Evolutionary conservation across 306 rosid genomes (phyloP).

Genomic region (Sicyos edulis): DNA sequence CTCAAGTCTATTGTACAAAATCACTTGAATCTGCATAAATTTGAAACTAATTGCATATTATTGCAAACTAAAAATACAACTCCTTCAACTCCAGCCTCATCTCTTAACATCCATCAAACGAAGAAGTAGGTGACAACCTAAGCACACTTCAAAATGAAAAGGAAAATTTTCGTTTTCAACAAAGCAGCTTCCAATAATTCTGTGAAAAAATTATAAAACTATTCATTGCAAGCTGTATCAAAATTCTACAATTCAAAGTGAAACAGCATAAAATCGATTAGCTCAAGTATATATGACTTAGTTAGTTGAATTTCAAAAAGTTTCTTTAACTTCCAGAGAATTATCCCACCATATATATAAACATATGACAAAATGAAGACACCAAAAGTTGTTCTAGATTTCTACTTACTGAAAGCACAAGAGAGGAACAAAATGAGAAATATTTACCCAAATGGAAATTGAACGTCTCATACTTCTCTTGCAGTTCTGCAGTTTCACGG

Average conservation of each 20-base stretch:
- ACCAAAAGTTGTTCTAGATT: background rate
- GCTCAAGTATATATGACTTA: background rate
- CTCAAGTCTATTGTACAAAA: no score
- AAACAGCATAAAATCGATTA: background rate
- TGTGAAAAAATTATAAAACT: background rate
- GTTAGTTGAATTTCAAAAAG: background rate
- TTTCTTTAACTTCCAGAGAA: background rate
- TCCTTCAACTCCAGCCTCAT: background rate
- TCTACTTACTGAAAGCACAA: background rate
- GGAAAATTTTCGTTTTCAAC: no score
- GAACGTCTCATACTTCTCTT: background rate
- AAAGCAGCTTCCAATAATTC: no score
- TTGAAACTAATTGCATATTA: background rate
- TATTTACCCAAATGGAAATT: background rate
- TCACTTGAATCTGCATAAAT: background rate
- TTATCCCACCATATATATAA: background rate
- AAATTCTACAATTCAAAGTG: slow-evolving; percentile 8
- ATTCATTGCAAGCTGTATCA: background rate
- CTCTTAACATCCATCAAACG: background rate
- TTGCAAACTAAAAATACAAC: background rate
- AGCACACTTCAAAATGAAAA: background rate
- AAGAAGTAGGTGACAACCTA: background rate
- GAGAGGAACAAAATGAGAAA: background rate
- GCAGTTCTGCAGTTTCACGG: background rate
- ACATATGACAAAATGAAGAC: slow-evolving; percentile 1